These are phyloP conservation scores for Pugionium dolabratum DNA, from an alignment of 345 rosid genomes.

Conservation along the genomic window DNA sequence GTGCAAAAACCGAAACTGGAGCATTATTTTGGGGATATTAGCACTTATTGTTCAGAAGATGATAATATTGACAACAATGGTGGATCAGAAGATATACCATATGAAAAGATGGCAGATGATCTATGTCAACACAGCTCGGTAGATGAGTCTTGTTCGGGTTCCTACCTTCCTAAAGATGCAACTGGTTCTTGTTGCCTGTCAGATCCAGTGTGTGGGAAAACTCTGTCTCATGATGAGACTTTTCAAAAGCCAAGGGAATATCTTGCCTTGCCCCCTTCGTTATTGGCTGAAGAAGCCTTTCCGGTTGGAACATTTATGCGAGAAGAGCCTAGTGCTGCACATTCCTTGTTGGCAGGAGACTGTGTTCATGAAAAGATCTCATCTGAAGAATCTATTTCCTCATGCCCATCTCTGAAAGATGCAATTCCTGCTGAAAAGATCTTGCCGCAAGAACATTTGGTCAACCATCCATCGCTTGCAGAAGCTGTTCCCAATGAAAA, in stretches of 20 bases:
- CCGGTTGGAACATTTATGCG: not conserved
- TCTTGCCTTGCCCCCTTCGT: constrained; percentile 14
- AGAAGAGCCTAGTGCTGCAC: constrained; percentile 26
- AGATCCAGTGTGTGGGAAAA: constrained; percentile 23
- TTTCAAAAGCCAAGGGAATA: constrained; percentile 21
- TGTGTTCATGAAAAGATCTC: constrained; percentile 28
- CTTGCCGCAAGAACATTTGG: constrained; percentile 26
- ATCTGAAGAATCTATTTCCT: constrained; percentile 22
- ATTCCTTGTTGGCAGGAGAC: constrained; percentile 25
- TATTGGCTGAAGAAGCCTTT: constrained; percentile 23
- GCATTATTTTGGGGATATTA: constrained; percentile 40
- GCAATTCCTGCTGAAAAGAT: constrained; percentile 27
- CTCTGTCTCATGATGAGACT: constrained; percentile 19
- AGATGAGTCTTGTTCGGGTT: constrained; percentile 32
- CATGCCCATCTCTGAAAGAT: constrained; percentile 9
- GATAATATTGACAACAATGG: constrained; percentile 36
- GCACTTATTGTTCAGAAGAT: constrained; percentile 40
- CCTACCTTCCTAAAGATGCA: constrained; percentile 26
- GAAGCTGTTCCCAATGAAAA: constrained; percentile 31
- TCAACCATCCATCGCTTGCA: constrained; percentile 9
- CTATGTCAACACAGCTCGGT: constrained; percentile 13
- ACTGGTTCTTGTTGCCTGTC: constrained; percentile 21
- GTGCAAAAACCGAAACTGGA: constrained; percentile 31
- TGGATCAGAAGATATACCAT: constrained; percentile 35
- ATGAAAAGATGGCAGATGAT: constrained; percentile 28